Evolutionary conservation across 768 basidiomycete species (phyloP), one percentile per base, ranked within the genome.

Genomic region (Calocera viscosa): DNA sequence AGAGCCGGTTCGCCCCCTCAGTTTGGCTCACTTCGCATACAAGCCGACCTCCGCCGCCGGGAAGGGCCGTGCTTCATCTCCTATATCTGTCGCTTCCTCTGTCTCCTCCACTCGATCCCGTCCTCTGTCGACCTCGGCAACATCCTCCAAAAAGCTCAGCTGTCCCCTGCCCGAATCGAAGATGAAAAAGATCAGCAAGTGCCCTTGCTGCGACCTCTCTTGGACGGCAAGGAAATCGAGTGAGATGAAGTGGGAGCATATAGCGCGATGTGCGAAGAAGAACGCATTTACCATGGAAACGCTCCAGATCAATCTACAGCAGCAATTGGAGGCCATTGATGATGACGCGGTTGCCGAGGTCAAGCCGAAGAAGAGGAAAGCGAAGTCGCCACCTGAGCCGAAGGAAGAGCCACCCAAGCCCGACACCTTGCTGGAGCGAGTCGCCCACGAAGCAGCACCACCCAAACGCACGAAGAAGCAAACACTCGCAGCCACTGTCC

Each of bases 201-300:
- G 60, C 24, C 35, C 66, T 39, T 39, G 22, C 30, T 70, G 70
- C 35, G 39, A 41, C n/a, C 28, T 64, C n/a, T 19, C 66, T 10
- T 92, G 90, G 90, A 91, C 88, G 2, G 76, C 83, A 14, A 80
- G 82, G 65, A 93, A 93, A 74, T 82, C 82, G 2, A 76, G 76
- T 12, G 69, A 75, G 19, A 84, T 86, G 71, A 93, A 93, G 74
- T 74, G 82, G 72, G 70, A 79, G 1, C 91, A 93, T 72, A 82
- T 93, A 41, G 79, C 80, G 63, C 77, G 79, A 5, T 93, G 91
- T 73, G 83, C 87, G 14, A 85, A 81, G 75, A 90, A 86, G 74
- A 77, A 78, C 24, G 76, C 74, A 2, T 75, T 86, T 43, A 77
- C 78, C 5, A 75, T 82, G 33, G 83, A 84, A 3, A 89, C 88